These are phyloP conservation scores for Debaryomycetaceae sp. DNA, from an alignment of 1,139 yeast genomes.

Conservation along the genomic window DNA sequence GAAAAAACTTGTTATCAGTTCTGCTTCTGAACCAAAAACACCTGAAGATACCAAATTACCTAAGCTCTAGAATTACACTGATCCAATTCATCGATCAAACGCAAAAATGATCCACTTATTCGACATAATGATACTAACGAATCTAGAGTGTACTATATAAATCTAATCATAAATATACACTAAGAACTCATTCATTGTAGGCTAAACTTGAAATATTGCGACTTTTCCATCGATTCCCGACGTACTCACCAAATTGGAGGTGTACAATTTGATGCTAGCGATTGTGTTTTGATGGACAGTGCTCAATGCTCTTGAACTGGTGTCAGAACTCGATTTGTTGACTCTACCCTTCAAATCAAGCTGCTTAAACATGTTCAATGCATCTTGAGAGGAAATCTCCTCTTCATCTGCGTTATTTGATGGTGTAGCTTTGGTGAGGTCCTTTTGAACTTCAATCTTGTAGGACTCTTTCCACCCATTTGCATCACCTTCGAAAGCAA, in stretches of 20 bases:
- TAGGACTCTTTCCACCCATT: slow-evolving; percentile 65
- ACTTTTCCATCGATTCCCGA: slow-evolving; percentile 84
- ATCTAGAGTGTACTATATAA: neutral
- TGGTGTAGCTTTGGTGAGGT: slow-evolving; percentile 38
- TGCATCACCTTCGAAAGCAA: slow-evolving; percentile 72
- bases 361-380: slow-evolving; percentile 93
- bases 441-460: slow-evolving; percentile 57
- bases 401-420: slow-evolving; percentile 38
- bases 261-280: slow-evolving; percentile 69
- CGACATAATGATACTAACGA: neutral
- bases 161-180: neutral
- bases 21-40: slow-evolving; percentile 79
- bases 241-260: slow-evolving; percentile 35
- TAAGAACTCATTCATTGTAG: neutral
- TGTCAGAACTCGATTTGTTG: slow-evolving; percentile 32
- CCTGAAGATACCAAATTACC: slow-evolving; percentile 63
- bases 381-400: slow-evolving; percentile 72
- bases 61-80: slow-evolving; percentile 13
- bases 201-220: slow-evolving; percentile 51
- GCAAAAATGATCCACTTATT: too few species aligned
- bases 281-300: slow-evolving; percentile 94
- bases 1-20: slow-evolving; percentile 66
- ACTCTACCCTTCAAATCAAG: slow-evolving; percentile 90
- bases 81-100: neutral
- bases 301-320: slow-evolving; percentile 49